Conservation (phyloP, 768 basidiomycete genomes). For the Amanita rimosa region DNA sequence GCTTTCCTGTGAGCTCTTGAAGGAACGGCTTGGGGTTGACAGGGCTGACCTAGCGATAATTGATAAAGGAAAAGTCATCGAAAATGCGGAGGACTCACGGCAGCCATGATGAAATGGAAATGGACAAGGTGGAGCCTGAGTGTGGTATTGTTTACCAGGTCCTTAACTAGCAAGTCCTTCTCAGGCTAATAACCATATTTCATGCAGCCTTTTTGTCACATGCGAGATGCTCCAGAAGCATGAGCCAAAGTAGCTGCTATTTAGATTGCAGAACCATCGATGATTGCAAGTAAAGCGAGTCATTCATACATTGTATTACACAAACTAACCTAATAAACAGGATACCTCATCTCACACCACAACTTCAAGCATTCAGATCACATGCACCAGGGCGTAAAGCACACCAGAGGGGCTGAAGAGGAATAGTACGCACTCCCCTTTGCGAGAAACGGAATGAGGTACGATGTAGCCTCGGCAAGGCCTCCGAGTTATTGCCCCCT, state of each 20-base stretch:
- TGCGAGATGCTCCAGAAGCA: too few relatives aligned
- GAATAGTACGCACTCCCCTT: conserved; percentile 47
- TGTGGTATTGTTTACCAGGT: too few relatives aligned
- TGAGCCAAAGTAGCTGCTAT: too few relatives aligned
- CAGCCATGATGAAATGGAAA: conserved; percentile 37
- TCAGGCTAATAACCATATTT: too few relatives aligned
- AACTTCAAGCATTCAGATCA: conserved; percentile 30
- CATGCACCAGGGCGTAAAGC: conserved; percentile 51
- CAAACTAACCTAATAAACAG: too few relatives aligned
- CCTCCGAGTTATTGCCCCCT: conserved; percentile 30
- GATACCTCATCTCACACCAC: too few relatives aligned
- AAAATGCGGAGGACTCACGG: conserved; percentile 30
- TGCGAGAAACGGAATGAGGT: conserved; percentile 47
- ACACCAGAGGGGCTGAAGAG: conserved; percentile 67
- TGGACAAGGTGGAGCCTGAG: too few relatives aligned
- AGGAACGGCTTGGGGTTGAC: conserved; percentile 99
- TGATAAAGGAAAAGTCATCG: conserved; percentile 5
- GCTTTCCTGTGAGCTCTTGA: conserved; percentile 96
- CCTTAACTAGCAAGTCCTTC: too few relatives aligned
- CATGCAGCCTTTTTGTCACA: too few relatives aligned
- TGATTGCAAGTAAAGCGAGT: too few relatives aligned
- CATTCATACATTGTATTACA: too few relatives aligned
- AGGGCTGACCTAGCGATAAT: conserved; percentile 57
- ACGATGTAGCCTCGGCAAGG: conserved; percentile 61
- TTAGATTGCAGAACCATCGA: too few relatives aligned